phyloP scores from a whole-genome alignment of 768 basidiomycete species.

The Tricholoma hemisulphureum region DNA sequence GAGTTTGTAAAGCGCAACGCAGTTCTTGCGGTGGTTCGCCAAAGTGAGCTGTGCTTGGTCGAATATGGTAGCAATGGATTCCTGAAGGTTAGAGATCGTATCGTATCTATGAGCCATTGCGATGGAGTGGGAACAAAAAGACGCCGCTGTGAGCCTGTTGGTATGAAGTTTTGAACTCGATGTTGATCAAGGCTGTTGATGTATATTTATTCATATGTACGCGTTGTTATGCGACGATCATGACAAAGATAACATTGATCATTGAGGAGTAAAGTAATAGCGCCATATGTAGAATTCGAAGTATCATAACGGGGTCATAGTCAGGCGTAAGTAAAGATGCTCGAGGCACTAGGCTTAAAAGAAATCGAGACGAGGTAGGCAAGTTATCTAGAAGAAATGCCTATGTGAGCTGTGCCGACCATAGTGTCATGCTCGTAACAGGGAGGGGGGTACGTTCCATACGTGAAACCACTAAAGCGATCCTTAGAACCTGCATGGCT shows the following conservation, averaged over 20 bases:
- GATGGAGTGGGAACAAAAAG: neutral
- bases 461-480: neutral
- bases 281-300: too few species aligned
- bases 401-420: neutral
- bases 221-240: conserved; percentile 19
- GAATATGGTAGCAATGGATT: conserved; percentile 48
- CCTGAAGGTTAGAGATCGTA: conserved; percentile 32
- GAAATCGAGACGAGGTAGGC: neutral
- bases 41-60: conserved; percentile 76
- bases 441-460: neutral
- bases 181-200: conserved; percentile 14
- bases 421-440: neutral
- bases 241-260: conserved; percentile 3
- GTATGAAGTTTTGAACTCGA: conserved; percentile 5
- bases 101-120: conserved; percentile 24
- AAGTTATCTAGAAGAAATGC: neutral
- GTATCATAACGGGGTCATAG: neutral
- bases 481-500: neutral
- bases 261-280: neutral
- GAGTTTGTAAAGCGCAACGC: conserved; percentile 81
- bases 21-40: conserved; percentile 93
- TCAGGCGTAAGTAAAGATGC: neutral
- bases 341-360: neutral
- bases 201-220: conserved; percentile 17
- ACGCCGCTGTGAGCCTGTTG: neutral